Conservation (phyloP, 2,329 filamentous ascomycete species). For the Pyricularia sp. region DNA sequence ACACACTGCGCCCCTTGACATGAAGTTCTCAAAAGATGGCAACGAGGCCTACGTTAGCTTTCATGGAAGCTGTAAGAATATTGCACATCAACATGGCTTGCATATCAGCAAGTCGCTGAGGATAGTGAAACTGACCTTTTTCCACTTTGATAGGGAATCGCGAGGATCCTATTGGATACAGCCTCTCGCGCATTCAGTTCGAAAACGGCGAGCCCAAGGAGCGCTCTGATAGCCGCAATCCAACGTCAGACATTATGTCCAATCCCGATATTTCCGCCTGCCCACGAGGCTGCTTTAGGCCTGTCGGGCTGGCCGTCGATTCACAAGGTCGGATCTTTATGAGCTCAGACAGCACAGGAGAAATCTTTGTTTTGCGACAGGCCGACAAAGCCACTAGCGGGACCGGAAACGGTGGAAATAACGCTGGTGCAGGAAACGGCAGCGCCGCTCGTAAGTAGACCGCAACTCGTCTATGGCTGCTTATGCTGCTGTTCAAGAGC, state of each 20-base stretch:
- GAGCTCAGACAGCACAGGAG: constrained; percentile 53
- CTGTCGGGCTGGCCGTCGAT: constrained; percentile 48
- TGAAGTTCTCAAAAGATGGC: constrained; percentile 53
- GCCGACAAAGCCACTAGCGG: constrained; percentile 11
- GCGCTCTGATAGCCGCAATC: constrained; percentile 30
- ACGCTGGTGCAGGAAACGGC: not conserved
- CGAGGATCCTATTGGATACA: constrained; percentile 34
- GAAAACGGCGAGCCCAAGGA: constrained; percentile 30
- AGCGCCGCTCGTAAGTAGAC: not conserved
- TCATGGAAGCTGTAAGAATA: constrained; percentile 56
- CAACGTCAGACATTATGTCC: constrained; percentile 42
- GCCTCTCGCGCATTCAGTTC: constrained; percentile 31
- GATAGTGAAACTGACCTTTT: not conserved
- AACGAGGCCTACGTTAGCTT: constrained; percentile 58
- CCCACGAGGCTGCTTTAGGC: constrained; percentile 50
- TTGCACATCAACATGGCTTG: constrained; percentile 7
- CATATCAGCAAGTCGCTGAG: not conserved
- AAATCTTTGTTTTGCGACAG: constrained; percentile 48
- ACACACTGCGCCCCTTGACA: constrained; percentile 63
- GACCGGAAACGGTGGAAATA: not conserved
- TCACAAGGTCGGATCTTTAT: constrained; percentile 47
- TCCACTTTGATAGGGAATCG: constrained; percentile 20
- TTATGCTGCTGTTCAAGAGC: not conserved
- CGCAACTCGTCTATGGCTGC: not conserved
- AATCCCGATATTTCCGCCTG: constrained; percentile 45